A percentile compares a stretch with the other conserved stretches of the same genome.
These are phyloP conservation scores for Coprinopsis cinerea DNA, from an alignment of 768 basidiomycete genomes.

Conservation along the genomic window DNA sequence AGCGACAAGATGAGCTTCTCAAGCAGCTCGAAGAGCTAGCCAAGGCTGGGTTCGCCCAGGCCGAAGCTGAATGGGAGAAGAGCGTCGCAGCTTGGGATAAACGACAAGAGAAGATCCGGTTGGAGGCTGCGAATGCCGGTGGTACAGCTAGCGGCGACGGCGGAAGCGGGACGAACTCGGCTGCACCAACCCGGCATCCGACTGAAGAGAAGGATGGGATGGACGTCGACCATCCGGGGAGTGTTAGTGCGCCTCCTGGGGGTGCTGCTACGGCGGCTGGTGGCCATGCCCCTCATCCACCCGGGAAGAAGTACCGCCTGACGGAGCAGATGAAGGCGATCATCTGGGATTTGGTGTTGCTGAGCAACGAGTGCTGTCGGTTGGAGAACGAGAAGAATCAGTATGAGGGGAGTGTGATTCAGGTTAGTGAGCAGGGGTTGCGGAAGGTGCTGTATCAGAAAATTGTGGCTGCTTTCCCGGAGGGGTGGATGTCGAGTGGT, in stretches of 20 bases:
- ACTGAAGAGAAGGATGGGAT: constrained; percentile 36
- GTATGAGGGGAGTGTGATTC: constrained; percentile 63
- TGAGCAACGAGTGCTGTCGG: constrained; percentile 81
- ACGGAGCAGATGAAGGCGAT: constrained; percentile 76
- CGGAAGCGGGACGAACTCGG: constrained; percentile 21
- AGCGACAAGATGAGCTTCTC: constrained; percentile 66
- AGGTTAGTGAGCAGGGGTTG: constrained; percentile 76
- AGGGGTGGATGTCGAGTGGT: constrained; percentile 81
- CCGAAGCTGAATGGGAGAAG: constrained; percentile 74
- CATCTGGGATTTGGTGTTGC: constrained; percentile 73
- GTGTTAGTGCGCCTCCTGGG: constrained; percentile 11
- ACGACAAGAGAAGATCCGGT: constrained; percentile 48
- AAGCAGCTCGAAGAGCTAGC: constrained; percentile 56
- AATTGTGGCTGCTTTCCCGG: constrained; percentile 78
- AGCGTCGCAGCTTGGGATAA: constrained; percentile 63
- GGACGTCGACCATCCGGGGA: constrained; percentile 14
- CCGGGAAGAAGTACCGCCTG: constrained; percentile 70
- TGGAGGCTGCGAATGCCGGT: constrained; percentile 26
- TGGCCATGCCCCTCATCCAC: constrained; percentile 43
- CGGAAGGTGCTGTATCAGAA: constrained; percentile 80
- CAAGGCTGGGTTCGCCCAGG: constrained; percentile 58
- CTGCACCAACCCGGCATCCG: constrained; percentile 35
- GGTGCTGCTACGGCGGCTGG: constrained; percentile 17
- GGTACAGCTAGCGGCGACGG: constrained; percentile 6
- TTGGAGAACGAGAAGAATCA: constrained; percentile 45